Evolutionary conservation across 306 rosid genomes (phyloP), one percentile per base, ranked within the genome.

Genomic region (Boehmeria nivea): DNA sequence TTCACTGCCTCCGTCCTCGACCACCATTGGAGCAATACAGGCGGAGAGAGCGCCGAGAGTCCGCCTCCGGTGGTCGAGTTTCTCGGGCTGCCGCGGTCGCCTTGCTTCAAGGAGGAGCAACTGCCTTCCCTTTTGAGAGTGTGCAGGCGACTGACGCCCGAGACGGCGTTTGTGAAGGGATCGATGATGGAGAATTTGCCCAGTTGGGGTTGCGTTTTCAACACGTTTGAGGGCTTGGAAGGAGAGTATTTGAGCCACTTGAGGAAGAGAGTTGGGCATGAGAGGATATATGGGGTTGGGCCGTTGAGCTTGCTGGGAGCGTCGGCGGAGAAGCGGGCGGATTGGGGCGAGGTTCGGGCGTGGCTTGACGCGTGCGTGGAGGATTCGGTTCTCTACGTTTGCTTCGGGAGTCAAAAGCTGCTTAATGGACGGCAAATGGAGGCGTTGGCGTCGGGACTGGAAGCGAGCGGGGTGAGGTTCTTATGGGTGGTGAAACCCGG

Each of bases 391-490:
- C 8, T 40, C 0, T 40, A 40, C n/a, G 45, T 40, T 5, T 40
- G 45, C 45, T 40, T 40, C 6, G 45, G 45, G 45, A 40, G 45
- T n/a, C 45, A 40, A 11, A 40, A 40, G 45, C 16, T 12, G 45
- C 17, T 40, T 5, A n/a, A 14, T 5, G 70, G 51, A 46, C 60
- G 45, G 6, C 93, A 83, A 70, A n/a, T 81, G 71, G 75, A 78
- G 43, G 83, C 79, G 0, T 47, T 83, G 71, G 95, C 93, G 3
- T 18, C 60, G 1, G 88, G 86, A 59, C 81, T 83, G 31, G 86
- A 81, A 20, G 39, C 7, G 34, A 78, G 86, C 16, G 31, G 59
- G 16, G 57, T 39, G 15, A 60, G 71, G 0, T 83, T 83, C 27
- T 43, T 83, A 3, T 81, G 88, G 93, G 20, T 3, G 4, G 44